These are phyloP conservation scores for Platanus orientalis DNA, from an alignment of 164 flowering plant species.

Conservation along the genomic window DNA sequence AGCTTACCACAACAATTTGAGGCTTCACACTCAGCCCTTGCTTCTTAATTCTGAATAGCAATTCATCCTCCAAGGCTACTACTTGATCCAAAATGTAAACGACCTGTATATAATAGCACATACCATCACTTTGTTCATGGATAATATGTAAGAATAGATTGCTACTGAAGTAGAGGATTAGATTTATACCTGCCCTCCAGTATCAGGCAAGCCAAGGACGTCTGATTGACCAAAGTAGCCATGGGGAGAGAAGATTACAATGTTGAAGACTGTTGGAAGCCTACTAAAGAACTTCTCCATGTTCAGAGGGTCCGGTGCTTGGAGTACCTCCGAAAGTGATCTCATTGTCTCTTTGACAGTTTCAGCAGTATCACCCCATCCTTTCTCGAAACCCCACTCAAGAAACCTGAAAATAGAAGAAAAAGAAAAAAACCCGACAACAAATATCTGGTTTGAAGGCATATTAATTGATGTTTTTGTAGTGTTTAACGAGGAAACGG, in stretches of 20 bases:
- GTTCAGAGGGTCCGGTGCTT: constrained; percentile 79
- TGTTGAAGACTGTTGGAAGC: constrained; percentile 65
- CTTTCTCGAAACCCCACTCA: constrained; percentile 91
- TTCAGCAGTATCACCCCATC: constrained; percentile 88
- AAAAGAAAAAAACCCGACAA: not conserved
- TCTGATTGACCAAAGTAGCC: constrained; percentile 93
- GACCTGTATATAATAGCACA: constrained; percentile 37
- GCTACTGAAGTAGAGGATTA: not conserved
- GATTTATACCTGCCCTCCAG: constrained; percentile 87
- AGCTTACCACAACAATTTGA: constrained; percentile 82
- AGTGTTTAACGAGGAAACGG: not conserved
- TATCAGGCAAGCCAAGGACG: constrained; percentile 96
- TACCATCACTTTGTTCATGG: not conserved
- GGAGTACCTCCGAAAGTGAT: constrained; percentile 60
- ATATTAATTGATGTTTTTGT: not conserved
- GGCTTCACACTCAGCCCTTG: constrained; percentile 80
- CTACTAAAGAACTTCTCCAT: constrained; percentile 63
- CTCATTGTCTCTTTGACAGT: constrained; percentile 67
- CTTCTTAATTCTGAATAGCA: constrained; percentile 68
- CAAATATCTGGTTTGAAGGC: not conserved
- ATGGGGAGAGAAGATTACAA: constrained; percentile 85
- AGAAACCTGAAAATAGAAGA: constrained; percentile 40
- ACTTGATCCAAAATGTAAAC: constrained; percentile 99
- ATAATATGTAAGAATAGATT: not conserved
- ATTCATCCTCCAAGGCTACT: constrained; percentile 79